Conservation (phyloP, 2,329 filamentous ascomycete species). For the Colletotrichum coccodes region DNA sequence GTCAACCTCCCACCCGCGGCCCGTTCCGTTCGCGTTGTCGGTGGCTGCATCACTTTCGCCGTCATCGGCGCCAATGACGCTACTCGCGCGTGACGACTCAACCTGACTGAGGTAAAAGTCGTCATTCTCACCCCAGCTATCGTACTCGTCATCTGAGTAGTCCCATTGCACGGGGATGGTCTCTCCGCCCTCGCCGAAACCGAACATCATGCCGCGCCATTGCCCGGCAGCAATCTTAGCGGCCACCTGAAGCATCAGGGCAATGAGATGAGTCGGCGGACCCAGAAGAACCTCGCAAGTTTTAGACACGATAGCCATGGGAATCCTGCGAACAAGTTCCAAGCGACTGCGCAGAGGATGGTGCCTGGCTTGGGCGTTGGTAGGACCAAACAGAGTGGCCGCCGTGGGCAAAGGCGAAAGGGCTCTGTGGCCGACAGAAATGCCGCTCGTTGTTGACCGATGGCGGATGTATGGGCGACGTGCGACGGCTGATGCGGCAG, state of each 20-base stretch:
- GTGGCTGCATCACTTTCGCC: slow-evolving; percentile 31
- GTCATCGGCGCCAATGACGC: slow-evolving; percentile 23
- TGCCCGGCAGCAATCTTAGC: slow-evolving; percentile 75
- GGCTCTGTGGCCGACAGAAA: slow-evolving; percentile 63
- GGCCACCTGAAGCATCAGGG: slow-evolving; percentile 84
- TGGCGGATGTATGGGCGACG: slow-evolving; percentile 57
- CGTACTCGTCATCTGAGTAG: slow-evolving; percentile 66
- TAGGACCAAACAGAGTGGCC: slow-evolving; percentile 71
- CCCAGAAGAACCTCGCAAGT: slow-evolving; percentile 81
- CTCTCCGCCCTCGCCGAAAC: slow-evolving; percentile 63
- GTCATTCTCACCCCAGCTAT: slow-evolving; percentile 68
- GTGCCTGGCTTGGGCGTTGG: slow-evolving; percentile 38
- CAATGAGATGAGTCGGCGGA: slow-evolving; percentile 82
- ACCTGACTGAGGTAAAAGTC: slow-evolving; percentile 49
- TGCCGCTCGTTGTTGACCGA: slow-evolving; percentile 62
- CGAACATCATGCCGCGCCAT: slow-evolving; percentile 70
- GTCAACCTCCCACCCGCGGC: slow-evolving; percentile 32
- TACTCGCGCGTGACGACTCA: slow-evolving; percentile 41
- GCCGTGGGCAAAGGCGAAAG: slow-evolving; percentile 76
- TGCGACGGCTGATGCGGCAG: slow-evolving; percentile 38
- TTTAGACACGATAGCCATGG: slow-evolving; percentile 77
- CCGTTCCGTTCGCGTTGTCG: slow-evolving; percentile 23
- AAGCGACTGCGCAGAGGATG: slow-evolving; percentile 49
- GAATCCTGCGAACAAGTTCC: slow-evolving; percentile 61
- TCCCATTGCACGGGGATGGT: slow-evolving; percentile 70